phyloP scores from a whole-genome alignment of 192 early-diverging fungal genomes.

The Cladochytrium replicatum region DNA sequence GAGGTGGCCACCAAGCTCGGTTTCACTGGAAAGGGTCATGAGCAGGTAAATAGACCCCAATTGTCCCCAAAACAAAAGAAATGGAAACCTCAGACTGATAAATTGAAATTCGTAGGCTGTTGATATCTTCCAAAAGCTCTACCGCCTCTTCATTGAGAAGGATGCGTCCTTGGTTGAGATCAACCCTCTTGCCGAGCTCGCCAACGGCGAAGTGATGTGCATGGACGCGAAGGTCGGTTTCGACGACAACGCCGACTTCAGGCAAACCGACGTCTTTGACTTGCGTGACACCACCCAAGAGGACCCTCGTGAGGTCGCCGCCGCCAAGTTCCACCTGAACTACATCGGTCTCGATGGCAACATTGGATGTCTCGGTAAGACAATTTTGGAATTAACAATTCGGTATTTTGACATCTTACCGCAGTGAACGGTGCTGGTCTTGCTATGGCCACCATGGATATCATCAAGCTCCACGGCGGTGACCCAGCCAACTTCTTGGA shows the following conservation, averaged over 20 bases:
- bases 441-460: conserved; percentile 99
- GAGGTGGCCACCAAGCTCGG: conserved; percentile 79
- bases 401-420: background rate
- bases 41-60: conserved; percentile 33
- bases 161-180: conserved; percentile 98
- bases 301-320: conserved; percentile 93
- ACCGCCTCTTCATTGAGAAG: conserved; percentile 94
- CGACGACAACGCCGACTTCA: conserved; percentile 98
- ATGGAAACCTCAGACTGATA: background rate
- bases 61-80: too few species aligned
- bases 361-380: conserved; percentile 86
- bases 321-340: conserved; percentile 95
- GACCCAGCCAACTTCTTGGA: conserved; percentile 99
- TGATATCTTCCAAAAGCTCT: conserved; percentile 82
- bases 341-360: conserved; percentile 98
- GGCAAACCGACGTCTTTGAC: conserved; percentile 80
- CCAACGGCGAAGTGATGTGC: conserved; percentile 78
- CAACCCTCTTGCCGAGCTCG: conserved; percentile 93
- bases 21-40: conserved; percentile 67
- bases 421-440: conserved; percentile 93
- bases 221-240: conserved; percentile 99
- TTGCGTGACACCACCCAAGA: conserved; percentile 92
- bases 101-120: conserved; percentile 53
- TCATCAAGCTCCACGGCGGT: conserved; percentile 98
- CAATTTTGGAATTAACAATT: background rate